Percentiles rank a stretch among this genome's conserved stretches.
These are phyloP conservation scores for Amanita subjunquillea DNA, from an alignment of 768 basidiomycete genomes.

Conservation along the genomic window DNA sequence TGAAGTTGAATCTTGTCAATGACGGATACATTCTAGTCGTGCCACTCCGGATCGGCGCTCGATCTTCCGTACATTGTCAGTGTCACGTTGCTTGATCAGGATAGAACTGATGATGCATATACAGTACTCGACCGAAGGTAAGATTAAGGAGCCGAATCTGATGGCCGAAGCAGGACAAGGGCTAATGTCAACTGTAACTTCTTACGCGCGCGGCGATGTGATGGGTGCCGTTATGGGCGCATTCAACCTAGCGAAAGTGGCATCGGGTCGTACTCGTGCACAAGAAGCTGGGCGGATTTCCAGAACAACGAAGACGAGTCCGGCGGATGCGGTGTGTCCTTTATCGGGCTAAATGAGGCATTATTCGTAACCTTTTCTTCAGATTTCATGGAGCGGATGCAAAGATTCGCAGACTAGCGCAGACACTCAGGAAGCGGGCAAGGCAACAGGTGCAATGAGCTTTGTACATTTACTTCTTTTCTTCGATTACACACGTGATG, in stretches of 20 bases:
- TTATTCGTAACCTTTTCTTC: not conserved
- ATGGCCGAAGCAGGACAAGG: slow-evolving; percentile 83
- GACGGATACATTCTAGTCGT: slow-evolving; percentile 38
- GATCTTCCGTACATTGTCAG: slow-evolving; percentile 62
- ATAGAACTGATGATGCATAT: not conserved
- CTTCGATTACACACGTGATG: not conserved
- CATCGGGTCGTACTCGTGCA: slow-evolving; percentile 61
- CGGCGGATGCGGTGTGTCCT: slow-evolving; percentile 73
- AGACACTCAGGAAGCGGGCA: slow-evolving; percentile 56
- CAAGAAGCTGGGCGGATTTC: slow-evolving; percentile 53
- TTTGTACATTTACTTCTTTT: slow-evolving; percentile 34
- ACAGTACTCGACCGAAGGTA: slow-evolving; percentile 91
- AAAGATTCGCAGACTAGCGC: slow-evolving; percentile 80
- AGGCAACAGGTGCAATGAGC: slow-evolving; percentile 74
- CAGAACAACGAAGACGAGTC: slow-evolving; percentile 58
- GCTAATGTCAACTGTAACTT: slow-evolving; percentile 64
- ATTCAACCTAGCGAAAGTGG: slow-evolving; percentile 63
- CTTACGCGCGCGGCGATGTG: slow-evolving; percentile 74
- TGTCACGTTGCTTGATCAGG: not conserved
- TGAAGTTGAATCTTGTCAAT: not conserved
- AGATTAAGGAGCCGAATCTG: slow-evolving; percentile 89
- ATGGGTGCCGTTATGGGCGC: slow-evolving; percentile 69
- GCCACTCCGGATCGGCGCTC: slow-evolving; percentile 84
- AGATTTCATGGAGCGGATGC: slow-evolving; percentile 85
- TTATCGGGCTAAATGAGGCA: not conserved